Percentiles rank a stretch among this genome's conserved stretches.
phyloP scores from a whole-genome alignment of 129 eudicot genomes.

The Centaurea solstitialis region DNA sequence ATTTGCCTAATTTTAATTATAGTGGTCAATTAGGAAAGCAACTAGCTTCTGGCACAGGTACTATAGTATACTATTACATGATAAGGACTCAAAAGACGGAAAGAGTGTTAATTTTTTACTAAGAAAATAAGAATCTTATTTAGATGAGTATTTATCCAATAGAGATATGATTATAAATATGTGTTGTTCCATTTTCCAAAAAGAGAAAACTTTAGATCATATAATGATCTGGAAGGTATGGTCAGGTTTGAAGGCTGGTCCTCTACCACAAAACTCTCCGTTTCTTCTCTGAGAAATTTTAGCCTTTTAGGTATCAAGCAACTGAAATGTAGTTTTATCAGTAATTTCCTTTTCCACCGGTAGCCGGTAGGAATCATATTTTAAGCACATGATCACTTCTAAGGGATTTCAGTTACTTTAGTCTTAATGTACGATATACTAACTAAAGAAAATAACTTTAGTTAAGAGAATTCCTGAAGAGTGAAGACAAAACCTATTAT shows the following conservation, averaged over 20 bases:
- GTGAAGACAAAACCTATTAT: background rate
- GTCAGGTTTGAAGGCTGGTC: background rate
- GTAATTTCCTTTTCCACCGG: background rate
- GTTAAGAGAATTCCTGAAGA: background rate
- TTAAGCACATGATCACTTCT: background rate
- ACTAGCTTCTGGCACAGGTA: background rate
- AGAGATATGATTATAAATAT: background rate
- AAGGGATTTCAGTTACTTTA: background rate
- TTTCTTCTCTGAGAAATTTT: background rate
- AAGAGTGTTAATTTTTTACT: background rate
- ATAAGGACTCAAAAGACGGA: background rate
- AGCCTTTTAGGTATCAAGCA: background rate
- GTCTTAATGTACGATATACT: background rate
- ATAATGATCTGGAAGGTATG: background rate
- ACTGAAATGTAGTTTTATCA: background rate
- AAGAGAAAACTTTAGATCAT: background rate
- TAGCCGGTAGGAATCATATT: background rate
- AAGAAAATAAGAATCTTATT: background rate
- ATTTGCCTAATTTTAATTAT: conserved; percentile 15
- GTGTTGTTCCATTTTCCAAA: background rate
- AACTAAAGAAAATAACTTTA: background rate
- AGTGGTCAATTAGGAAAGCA: background rate
- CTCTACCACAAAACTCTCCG: background rate
- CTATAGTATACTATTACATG: background rate
- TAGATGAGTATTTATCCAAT: background rate